Evolutionary conservation across 192 early-diverging fungal genomes (phyloP).

Genomic region (Linnemannia exigua): DNA sequence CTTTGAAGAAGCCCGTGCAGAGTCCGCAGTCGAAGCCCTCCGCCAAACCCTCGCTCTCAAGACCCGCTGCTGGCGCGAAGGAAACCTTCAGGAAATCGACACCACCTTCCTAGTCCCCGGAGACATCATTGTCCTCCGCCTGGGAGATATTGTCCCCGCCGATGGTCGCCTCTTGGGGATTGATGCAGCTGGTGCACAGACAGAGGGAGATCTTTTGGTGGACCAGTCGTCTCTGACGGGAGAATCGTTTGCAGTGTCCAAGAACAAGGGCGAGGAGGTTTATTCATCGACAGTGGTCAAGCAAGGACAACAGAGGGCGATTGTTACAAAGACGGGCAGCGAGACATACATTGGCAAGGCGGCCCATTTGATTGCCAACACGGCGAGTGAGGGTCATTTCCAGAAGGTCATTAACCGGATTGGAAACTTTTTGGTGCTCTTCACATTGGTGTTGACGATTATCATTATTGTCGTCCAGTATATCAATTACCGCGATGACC

Average conservation of each 20-base stretch:
- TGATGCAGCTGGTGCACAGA: conserved; percentile 63
- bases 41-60: conserved; percentile 81
- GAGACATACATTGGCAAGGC: conserved; percentile 83
- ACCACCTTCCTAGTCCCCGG: conserved; percentile 73
- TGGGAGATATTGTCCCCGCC: conserved; percentile 86
- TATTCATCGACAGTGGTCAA: conserved; percentile 82
- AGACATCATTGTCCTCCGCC: conserved; percentile 78
- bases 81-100: conserved; percentile 63
- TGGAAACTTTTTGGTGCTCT: conserved; percentile 82
- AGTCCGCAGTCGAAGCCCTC: conserved; percentile 78
- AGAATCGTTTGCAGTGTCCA: conserved; percentile 77
- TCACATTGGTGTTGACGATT: conserved; percentile 64
- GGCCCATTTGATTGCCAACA: conserved; percentile 77
- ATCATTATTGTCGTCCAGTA: conserved; percentile 68
- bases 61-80: conserved; percentile 71
- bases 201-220: conserved; percentile 69
- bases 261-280: conserved; percentile 69
- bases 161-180: conserved; percentile 72
- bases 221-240: conserved; percentile 84
- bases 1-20: conserved; percentile 79
- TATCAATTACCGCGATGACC: conserved; percentile 57
- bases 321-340: conserved; percentile 79
- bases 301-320: conserved; percentile 79
- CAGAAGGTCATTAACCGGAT: conserved; percentile 84
- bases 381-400: conserved; percentile 80